Conservation (phyloP, 1,284 basidiomycete genomes). For the Cryptococcus amylolentus region DNA sequence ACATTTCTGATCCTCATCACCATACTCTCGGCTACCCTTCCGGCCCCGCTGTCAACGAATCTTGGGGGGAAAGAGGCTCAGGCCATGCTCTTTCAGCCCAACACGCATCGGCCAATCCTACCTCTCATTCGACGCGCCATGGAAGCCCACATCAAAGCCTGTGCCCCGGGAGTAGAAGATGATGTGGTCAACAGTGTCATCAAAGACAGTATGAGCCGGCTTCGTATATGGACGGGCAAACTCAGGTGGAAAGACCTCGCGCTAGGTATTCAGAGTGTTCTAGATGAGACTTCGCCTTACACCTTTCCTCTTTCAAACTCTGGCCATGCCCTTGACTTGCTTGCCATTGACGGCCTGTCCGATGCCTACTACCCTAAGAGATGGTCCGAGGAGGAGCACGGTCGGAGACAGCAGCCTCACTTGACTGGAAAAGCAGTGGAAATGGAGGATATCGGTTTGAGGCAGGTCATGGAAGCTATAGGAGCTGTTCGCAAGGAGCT, state of each 20-base stretch:
- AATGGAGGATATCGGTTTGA: conserved; percentile 31
- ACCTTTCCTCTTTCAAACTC: background rate
- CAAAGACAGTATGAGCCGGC: conserved; percentile 14
- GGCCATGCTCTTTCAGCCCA: conserved; percentile 30
- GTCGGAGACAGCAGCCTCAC: background rate
- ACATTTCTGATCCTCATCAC: conserved; percentile 34
- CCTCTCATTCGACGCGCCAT: conserved; percentile 20
- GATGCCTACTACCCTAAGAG: conserved; percentile 42
- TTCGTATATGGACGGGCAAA: conserved; percentile 23
- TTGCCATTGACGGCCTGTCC: conserved; percentile 43
- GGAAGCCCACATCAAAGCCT: conserved; percentile 23
- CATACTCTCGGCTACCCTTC: conserved; percentile 30
- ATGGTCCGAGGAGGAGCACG: conserved; percentile 33
- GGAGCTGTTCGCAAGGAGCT: conserved; percentile 33
- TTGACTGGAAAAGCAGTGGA: conserved; percentile 9
- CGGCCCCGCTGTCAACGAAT: conserved; percentile 9
- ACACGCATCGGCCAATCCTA: conserved; percentile 22
- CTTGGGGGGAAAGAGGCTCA: conserved; percentile 32
- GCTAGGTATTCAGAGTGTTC: conserved; percentile 20
- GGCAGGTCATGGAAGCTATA: conserved; percentile 36
- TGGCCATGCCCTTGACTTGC: conserved; percentile 18
- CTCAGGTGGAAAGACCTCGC: conserved; percentile 24
- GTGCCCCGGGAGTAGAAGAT: background rate
- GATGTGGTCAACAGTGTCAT: conserved; percentile 14
- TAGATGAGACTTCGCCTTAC: background rate